Base-by-base conservation (phyloP, 2,329 filamentous ascomycete genomes). In the Ophiostoma pallidulum region DNA sequence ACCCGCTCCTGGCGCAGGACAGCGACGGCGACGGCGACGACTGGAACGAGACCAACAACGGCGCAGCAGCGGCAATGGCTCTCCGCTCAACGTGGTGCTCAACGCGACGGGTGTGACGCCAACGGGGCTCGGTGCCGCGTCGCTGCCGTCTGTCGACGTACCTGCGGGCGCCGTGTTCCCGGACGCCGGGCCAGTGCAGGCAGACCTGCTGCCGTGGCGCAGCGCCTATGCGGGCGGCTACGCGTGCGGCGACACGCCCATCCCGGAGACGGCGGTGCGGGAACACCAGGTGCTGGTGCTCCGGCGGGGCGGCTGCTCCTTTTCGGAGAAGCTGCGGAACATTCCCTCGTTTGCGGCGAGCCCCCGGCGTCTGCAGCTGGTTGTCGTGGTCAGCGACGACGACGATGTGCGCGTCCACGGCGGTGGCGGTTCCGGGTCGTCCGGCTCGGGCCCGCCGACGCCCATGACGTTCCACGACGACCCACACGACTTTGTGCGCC, bases 251-350 rank as follows among this genome's bases (percentile, higher is more conserved):
- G 14, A 18, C 13, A 67, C 70, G n/a, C 67, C 69, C 4, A 63
- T 79, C 2, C 73, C 74, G 3, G 71, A 75, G n/a, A 58, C 62
- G 14, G 73, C 69, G 0, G 65, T 73, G 3, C 70, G 70, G 24
- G 64, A 70, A 39, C 72, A 94, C 65, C 82, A 95, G 44, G 71
- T 97, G 51, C 80, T 98, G 50, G 77, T 95, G 42, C 73, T 97
- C 57, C 80, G 78, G 24, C 80, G 92, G 6, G 91, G 92, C 33
- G 80, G 79, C 1, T 98, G 92, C 67, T 84, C 77, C 20, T 97
- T 97, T 64, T 82, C 78, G 31, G 68, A 83, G 24, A 98, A 98
- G 63, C 68, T 97, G 1, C 73, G 75, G 44, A 90, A 87, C 54
- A 89, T 97, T n/a, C 89, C 91, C 1, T 77, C 78, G 9, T 91